phyloP scores from a whole-genome alignment of 2,329 filamentous ascomycete species.

The Colletotrichum sp. region DNA sequence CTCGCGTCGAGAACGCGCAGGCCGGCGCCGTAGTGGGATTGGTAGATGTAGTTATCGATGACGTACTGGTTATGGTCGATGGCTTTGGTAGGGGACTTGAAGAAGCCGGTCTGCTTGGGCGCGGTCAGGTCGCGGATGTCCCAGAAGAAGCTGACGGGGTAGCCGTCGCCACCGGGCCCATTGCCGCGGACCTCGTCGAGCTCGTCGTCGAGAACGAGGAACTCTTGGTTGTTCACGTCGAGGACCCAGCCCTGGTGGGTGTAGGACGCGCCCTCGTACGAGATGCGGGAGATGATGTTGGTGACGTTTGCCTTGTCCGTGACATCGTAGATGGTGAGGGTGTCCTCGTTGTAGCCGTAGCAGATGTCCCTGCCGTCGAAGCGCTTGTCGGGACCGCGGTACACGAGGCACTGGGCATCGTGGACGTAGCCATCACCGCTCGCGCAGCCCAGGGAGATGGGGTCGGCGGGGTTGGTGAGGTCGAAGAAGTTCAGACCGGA shows the following conservation, averaged over 20 bases:
- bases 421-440: constrained; percentile 63
- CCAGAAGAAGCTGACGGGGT: constrained; percentile 57
- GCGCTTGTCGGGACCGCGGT: constrained; percentile 53
- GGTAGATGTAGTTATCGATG: constrained; percentile 47
- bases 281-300: constrained; percentile 55
- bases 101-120: constrained; percentile 47
- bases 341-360: constrained; percentile 61
- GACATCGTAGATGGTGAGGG: constrained; percentile 58
- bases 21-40: constrained; percentile 57
- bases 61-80: constrained; percentile 58
- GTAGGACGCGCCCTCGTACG: constrained; percentile 61
- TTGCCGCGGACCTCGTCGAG: constrained; percentile 50
- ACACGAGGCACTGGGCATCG: constrained; percentile 64
- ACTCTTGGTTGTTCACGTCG: constrained; percentile 47
- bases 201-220: constrained; percentile 58
- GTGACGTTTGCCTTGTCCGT: constrained; percentile 50
- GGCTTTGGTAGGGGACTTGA: constrained; percentile 42
- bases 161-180: constrained; percentile 45
- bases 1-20: constrained; percentile 44
- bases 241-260: constrained; percentile 64
- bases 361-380: constrained; percentile 58
- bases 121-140: constrained; percentile 49
- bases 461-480: constrained; percentile 57
- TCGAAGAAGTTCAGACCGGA: constrained; percentile 64
- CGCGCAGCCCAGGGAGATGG: constrained; percentile 57